These are phyloP conservation scores for Suhomyces coccinellae DNA, from an alignment of 1,139 yeast genomes.

Conservation along the genomic window DNA sequence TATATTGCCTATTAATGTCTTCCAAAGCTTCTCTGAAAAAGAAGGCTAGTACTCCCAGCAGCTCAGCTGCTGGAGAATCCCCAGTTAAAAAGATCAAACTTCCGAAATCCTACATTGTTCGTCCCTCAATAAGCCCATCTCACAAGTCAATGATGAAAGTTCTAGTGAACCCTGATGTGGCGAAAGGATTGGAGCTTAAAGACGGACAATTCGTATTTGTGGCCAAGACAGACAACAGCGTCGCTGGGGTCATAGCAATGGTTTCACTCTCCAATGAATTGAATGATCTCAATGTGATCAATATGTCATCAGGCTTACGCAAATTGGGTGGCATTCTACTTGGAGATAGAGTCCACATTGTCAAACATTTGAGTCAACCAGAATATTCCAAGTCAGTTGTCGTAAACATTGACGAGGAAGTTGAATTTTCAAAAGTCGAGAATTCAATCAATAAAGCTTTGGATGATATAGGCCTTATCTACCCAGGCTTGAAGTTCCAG, in stretches of 20 bases:
- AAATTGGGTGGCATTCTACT: constrained; percentile 57
- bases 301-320: constrained; percentile 51
- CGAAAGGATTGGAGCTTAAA: constrained; percentile 53
- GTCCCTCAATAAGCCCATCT: constrained; percentile 48
- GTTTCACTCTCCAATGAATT: constrained; percentile 40
- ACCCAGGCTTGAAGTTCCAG: constrained; percentile 49
- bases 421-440: constrained; percentile 4
- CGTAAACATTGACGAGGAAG: constrained; percentile 13
- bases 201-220: constrained; percentile 58
- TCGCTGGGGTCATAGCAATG: constrained; percentile 49
- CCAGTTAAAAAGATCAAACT: constrained; percentile 45
- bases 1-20: constrained; percentile 23
- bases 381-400: constrained; percentile 39
- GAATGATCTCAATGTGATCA: constrained; percentile 51
- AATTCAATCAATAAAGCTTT: constrained; percentile 38
- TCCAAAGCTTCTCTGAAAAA: constrained; percentile 32
- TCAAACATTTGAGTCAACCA: constrained; percentile 51
- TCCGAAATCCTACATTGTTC: constrained; percentile 53
- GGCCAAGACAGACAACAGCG: constrained; percentile 45
- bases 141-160: constrained; percentile 42
- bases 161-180: constrained; percentile 50
- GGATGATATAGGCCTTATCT: constrained; percentile 53
- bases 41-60: constrained; percentile 23
- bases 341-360: constrained; percentile 69
- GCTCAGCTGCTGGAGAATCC: constrained; percentile 12